These are phyloP conservation scores for Rhizophagus clarus DNA, from an alignment of 192 early-diverging fungal genomes.

Conservation along the genomic window DNA sequence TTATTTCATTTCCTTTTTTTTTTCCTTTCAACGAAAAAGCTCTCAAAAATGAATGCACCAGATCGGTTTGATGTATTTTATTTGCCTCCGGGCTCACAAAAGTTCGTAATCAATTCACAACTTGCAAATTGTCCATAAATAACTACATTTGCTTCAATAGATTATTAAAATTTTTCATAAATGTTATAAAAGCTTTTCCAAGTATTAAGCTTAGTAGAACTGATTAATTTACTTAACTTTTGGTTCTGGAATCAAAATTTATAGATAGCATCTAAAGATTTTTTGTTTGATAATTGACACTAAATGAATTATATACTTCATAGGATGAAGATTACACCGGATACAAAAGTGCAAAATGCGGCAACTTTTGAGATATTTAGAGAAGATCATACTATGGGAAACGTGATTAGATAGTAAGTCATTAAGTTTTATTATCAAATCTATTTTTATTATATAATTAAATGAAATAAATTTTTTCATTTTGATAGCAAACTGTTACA, in stretches of 20 bases:
- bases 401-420: slow-evolving; percentile 86
- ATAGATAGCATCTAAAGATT: too few species aligned
- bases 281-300: too few species aligned
- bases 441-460: not conserved
- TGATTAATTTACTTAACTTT: not conserved
- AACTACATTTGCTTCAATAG: not conserved
- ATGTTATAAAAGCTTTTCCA: not conserved
- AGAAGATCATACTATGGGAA: slow-evolving; percentile 98
- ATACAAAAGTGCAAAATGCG: slow-evolving; percentile 93
- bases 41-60: slow-evolving; percentile 75
- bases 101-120: slow-evolving; percentile 39
- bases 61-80: slow-evolving; percentile 83
- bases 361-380: slow-evolving; percentile 87
- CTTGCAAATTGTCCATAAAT: slow-evolving; percentile 3
- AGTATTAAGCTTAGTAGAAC: too few species aligned
- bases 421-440: too few species aligned
- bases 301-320: not conserved
- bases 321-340: slow-evolving; percentile 80
- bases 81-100: slow-evolving; percentile 74
- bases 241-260: not conserved
- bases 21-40: not conserved
- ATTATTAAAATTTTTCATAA: not conserved
- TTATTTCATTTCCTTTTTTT: not conserved
- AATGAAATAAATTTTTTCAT: not conserved
- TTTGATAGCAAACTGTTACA: slow-evolving; percentile 76